Conservation (phyloP, 2,329 filamentous ascomycete genomes). For the Colletotrichum sp. region DNA sequence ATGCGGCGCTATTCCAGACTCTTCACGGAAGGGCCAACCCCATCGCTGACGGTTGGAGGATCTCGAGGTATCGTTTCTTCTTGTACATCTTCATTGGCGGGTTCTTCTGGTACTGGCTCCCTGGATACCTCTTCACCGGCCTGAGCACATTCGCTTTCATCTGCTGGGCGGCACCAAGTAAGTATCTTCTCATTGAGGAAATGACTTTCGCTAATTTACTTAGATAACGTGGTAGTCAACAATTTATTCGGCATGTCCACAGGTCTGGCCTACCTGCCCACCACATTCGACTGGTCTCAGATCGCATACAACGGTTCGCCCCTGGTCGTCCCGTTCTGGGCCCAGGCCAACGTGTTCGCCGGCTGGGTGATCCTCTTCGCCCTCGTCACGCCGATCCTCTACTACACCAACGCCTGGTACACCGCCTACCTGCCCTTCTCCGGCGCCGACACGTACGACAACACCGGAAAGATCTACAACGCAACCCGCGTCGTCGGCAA, state of each 20-base stretch:
- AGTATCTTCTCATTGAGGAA: not conserved
- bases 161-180: conserved; percentile 46
- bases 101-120: conserved; percentile 55
- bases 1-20: conserved; percentile 45
- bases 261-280: conserved; percentile 32
- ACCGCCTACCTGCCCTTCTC: conserved; percentile 60
- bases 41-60: conserved; percentile 38
- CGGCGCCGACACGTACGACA: conserved; percentile 55
- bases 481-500: conserved; percentile 53
- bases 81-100: conserved; percentile 39
- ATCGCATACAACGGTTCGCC: conserved; percentile 35
- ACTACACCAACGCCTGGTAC: conserved; percentile 64
- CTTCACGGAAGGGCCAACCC: conserved; percentile 44
- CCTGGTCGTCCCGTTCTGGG: conserved; percentile 57
- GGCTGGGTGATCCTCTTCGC: conserved; percentile 64
- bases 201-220: conserved; percentile 3
- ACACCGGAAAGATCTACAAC: conserved; percentile 52
- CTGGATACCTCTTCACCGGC: conserved; percentile 48
- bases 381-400: conserved; percentile 60
- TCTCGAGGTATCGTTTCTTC: conserved; percentile 41
- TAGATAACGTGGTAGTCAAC: conserved; percentile 68
- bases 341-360: conserved; percentile 66
- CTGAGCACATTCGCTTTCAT: conserved; percentile 50
- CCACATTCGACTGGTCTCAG: conserved; percentile 35
- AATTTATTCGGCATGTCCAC: conserved; percentile 62